Evolutionary conservation across 2,329 filamentous ascomycete species (phyloP).

Genomic region (Boeremia lycopersici): DNA sequence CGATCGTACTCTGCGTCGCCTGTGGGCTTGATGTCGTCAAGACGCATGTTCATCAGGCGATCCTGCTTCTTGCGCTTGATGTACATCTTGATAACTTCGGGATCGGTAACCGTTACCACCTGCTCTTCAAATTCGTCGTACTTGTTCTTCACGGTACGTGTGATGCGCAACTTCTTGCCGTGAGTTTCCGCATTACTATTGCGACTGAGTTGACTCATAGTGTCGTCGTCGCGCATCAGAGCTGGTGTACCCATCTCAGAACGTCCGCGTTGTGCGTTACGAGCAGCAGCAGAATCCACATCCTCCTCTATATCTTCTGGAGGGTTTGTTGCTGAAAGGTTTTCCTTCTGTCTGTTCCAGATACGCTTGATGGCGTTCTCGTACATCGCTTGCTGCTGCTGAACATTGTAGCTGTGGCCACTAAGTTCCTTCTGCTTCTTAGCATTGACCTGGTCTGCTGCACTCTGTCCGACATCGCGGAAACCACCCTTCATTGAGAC

Average conservation of each 20-base stretch:
- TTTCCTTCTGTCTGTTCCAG: conserved; percentile 86
- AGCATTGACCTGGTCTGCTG: conserved; percentile 83
- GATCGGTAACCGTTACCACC: conserved; percentile 59
- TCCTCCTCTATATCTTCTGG: conserved; percentile 77
- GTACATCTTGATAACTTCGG: conserved; percentile 74
- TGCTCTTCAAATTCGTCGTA: conserved; percentile 68
- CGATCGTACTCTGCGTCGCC: conserved; percentile 70
- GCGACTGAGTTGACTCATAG: conserved; percentile 59
- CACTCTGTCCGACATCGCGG: conserved; percentile 85
- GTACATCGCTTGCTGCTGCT: conserved; percentile 89
- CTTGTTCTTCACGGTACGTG: conserved; percentile 67
- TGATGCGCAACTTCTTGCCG: conserved; percentile 75
- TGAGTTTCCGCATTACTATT: conserved; percentile 63
- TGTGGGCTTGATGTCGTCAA: conserved; percentile 67
- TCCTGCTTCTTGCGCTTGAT: conserved; percentile 75
- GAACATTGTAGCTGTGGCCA: conserved; percentile 97
- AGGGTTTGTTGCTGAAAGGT: conserved; percentile 73
- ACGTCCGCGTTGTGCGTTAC: conserved; percentile 51
- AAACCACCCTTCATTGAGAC: conserved; percentile 99
- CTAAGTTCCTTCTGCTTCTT: conserved; percentile 72
- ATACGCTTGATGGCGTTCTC: conserved; percentile 89
- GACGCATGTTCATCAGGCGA: conserved; percentile 75
- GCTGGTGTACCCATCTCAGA: conserved; percentile 69
- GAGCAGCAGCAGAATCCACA: conserved; percentile 58
- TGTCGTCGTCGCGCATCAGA: conserved; percentile 70